These are phyloP conservation scores for Pythium scleroteichum DNA, from an alignment of 352 stramenopile species.

Conservation along the genomic window DNA sequence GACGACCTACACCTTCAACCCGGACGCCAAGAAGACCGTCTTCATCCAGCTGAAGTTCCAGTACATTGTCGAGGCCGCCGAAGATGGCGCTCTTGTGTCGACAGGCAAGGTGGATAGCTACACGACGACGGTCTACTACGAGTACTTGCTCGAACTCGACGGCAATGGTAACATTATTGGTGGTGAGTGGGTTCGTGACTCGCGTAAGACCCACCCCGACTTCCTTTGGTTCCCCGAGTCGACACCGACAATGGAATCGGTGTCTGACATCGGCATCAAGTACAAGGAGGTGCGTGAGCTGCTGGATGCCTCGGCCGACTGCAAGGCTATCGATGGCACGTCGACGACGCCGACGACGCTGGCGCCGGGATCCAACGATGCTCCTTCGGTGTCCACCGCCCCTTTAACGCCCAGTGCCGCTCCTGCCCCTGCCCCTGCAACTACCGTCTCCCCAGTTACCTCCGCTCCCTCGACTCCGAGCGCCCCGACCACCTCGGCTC, in stretches of 20 bases:
- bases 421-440: not conserved
- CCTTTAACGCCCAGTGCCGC: not conserved
- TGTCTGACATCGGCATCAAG: conserved; percentile 20
- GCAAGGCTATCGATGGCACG: conserved; percentile 3
- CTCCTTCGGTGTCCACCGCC: not conserved
- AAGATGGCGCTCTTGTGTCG: conserved; percentile 50
- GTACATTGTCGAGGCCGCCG: conserved; percentile 55
- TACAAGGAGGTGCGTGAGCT: conserved; percentile 27
- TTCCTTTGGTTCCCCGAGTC: conserved; percentile 65
- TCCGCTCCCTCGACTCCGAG: not conserved
- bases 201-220: conserved; percentile 55
- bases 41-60: conserved; percentile 58
- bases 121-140: conserved; percentile 57
- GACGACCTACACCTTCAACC: conserved; percentile 62
- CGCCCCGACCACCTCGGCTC: not conserved
- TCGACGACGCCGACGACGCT: not conserved
- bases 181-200: conserved; percentile 61
- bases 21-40: conserved; percentile 48
- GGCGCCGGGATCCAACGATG: not conserved
- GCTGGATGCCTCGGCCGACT: conserved; percentile 20
- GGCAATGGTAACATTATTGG: conserved; percentile 55
- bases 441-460: not conserved
- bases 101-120: conserved; percentile 44
- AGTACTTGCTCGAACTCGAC: conserved; percentile 71
- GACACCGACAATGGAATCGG: not conserved